Percentiles rank a stretch among this genome's conserved stretches.
These are phyloP conservation scores for Papiliotrema nemorosa DNA, from an alignment of 1,284 basidiomycete genomes.

Conservation along the genomic window DNA sequence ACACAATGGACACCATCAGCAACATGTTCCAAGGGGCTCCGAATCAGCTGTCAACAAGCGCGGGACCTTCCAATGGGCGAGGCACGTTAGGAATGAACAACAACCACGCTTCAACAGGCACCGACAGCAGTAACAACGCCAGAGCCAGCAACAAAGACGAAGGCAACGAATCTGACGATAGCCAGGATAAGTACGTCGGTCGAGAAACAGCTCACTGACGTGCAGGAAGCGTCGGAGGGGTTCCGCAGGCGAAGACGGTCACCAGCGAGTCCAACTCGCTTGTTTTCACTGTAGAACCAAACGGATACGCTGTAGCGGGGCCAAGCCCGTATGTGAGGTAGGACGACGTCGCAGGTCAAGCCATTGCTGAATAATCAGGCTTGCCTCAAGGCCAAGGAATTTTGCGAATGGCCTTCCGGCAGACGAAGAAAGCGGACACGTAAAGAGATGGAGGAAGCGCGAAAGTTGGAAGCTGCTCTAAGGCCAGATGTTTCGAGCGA, in stretches of 20 bases:
- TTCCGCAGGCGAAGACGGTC: conserved; percentile 1
- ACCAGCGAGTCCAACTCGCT: conserved; percentile 31
- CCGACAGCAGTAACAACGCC: not conserved
- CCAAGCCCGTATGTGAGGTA: conserved; percentile 40
- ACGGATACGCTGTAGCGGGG: conserved; percentile 48
- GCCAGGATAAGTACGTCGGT: conserved; percentile 2
- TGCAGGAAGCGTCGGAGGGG: not conserved
- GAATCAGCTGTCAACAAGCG: too few relatives aligned
- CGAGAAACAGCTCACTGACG: not conserved
- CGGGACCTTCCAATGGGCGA: too few relatives aligned
- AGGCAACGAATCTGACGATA: conserved; percentile 1
- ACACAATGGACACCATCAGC: too few relatives aligned
- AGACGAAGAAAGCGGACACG: conserved; percentile 48
- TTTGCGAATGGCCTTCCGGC: conserved; percentile 48
- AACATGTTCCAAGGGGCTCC: too few relatives aligned
- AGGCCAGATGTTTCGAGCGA: too few relatives aligned
- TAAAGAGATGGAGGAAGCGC: conserved; percentile 51
- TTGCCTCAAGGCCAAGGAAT: conserved; percentile 40
- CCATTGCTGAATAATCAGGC: conserved; percentile 15
- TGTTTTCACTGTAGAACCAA: conserved; percentile 48
- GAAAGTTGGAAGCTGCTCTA: conserved; percentile 22
- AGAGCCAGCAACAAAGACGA: not conserved
- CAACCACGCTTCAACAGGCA: too few relatives aligned
- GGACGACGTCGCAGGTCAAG: not conserved
- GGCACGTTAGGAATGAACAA: too few relatives aligned